Percentiles rank a stretch among this genome's conserved stretches.
Evolutionary conservation across 2,329 filamentous ascomycete genomes (phyloP).

Genomic region (Cordyceps fumosorosea): DNA sequence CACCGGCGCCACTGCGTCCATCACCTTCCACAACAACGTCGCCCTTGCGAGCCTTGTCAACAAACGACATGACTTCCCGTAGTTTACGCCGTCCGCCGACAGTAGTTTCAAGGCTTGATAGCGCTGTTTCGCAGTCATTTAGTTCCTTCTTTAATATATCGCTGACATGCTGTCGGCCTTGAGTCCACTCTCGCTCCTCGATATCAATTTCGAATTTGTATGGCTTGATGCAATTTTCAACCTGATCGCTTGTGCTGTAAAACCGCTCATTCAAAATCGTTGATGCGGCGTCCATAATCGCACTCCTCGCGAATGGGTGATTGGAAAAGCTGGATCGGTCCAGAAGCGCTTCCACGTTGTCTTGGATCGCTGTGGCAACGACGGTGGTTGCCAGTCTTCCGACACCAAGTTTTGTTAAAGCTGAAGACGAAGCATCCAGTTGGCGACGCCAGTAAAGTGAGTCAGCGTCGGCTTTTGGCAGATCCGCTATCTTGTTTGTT

Average conservation of each 20-base stretch:
- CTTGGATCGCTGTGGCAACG: constrained; percentile 79
- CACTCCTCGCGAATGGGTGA: constrained; percentile 86
- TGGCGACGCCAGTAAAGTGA: constrained; percentile 91
- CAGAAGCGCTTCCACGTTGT: constrained; percentile 73
- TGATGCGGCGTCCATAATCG: constrained; percentile 86
- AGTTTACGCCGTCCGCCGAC: constrained; percentile 81
- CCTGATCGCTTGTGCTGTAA: constrained; percentile 94
- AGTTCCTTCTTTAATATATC: constrained; percentile 82
- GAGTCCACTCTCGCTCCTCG: constrained; percentile 80
- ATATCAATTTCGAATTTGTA: constrained; percentile 98
- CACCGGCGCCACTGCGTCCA: constrained; percentile 76
- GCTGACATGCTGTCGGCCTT: constrained; percentile 76
- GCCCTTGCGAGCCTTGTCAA: constrained; percentile 83
- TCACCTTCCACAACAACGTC: constrained; percentile 82
- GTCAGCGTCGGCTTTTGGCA: constrained; percentile 79
- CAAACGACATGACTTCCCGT: constrained; percentile 81
- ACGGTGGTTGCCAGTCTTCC: constrained; percentile 88
- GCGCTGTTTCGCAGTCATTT: constrained; percentile 71
- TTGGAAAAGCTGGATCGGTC: constrained; percentile 75
- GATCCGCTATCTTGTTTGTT: constrained; percentile 64
- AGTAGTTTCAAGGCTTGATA: constrained; percentile 66
- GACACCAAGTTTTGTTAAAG: constrained; percentile 88
- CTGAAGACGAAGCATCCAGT: constrained; percentile 83
- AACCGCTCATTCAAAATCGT: constrained; percentile 89
- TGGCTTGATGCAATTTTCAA: constrained; percentile 98